Conservation (phyloP, 2,329 filamentous ascomycete species). For the Hawksworthiomyces lignivorus region DNA sequence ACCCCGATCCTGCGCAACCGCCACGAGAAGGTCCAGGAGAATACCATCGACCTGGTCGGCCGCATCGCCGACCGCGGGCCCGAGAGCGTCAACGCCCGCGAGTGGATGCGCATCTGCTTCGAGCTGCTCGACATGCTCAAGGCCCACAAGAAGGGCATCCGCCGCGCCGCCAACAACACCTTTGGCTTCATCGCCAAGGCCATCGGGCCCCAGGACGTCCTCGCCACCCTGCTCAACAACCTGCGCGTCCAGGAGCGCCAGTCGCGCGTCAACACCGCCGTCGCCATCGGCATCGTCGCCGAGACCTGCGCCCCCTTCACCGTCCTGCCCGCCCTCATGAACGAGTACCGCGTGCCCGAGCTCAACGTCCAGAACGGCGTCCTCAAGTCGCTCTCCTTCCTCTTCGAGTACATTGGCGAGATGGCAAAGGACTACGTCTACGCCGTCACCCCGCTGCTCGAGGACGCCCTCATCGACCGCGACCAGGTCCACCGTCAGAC, state of each 20-base stretch:
- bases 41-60: conserved; percentile 95
- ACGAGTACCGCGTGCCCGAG: conserved; percentile 96
- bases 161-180: conserved; percentile 96
- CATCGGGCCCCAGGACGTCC: conserved; percentile 93
- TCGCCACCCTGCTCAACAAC: conserved; percentile 94
- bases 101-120: conserved; percentile 99
- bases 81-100: conserved; percentile 90
- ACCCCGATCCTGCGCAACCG: conserved; percentile 98
- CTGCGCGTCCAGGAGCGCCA: conserved; percentile 95
- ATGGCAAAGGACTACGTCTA: conserved; percentile 99
- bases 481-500: conserved; percentile 98
- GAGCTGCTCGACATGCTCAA: conserved; percentile 99
- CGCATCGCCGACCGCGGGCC: conserved; percentile 96
- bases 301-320: conserved; percentile 98
- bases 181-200: conserved; percentile 99
- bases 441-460: conserved; percentile 87
- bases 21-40: conserved; percentile 98
- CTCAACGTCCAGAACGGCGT: conserved; percentile 99
- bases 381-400: conserved; percentile 90
- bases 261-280: conserved; percentile 95
- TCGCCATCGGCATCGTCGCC: conserved; percentile 96
- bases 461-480: conserved; percentile 94
- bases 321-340: conserved; percentile 97
- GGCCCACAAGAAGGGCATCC: conserved; percentile 98
- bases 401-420: conserved; percentile 98